Conservation (phyloP, 768 basidiomycete genomes). For the Gloeostereum incarnatum region DNA sequence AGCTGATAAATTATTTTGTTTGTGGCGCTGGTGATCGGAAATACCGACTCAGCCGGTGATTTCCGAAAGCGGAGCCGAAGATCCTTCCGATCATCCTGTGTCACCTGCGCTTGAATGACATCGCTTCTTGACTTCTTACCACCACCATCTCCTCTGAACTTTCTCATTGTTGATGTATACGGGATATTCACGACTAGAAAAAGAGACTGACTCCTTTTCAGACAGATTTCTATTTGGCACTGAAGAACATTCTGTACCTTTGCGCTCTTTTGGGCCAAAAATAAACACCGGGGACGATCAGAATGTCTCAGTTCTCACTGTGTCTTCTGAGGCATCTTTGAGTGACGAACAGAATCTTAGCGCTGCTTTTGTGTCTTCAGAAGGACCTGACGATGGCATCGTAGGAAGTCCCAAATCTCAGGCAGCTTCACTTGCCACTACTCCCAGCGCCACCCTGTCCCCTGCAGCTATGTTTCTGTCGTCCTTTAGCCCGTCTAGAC, state of each 20-base stretch:
- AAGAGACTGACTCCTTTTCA: background rate
- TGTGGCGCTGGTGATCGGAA: too few relatives aligned
- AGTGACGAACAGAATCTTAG: too few relatives aligned
- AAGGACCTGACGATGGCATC: background rate
- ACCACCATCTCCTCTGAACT: background rate
- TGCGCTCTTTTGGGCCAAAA: background rate
- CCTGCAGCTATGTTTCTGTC: constrained; percentile 73
- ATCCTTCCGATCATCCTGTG: too few relatives aligned
- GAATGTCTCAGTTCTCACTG: too few relatives aligned
- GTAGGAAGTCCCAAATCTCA: background rate
- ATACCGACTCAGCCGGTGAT: too few relatives aligned
- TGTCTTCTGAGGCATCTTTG: too few relatives aligned
- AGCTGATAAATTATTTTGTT: too few relatives aligned
- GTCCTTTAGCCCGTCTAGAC: constrained; percentile 39
- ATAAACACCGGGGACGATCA: background rate
- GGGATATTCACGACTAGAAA: background rate
- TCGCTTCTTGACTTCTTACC: background rate
- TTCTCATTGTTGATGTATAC: background rate
- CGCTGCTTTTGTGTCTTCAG: background rate
- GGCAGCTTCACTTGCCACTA: constrained; percentile 1
- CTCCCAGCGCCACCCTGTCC: constrained; percentile 28
- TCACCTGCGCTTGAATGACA: too few relatives aligned
- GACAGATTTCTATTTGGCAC: background rate
- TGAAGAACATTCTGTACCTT: background rate
- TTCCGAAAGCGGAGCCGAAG: too few relatives aligned